phyloP scores from a whole-genome alignment of 441 rosid genomes.

The Viola pubescens region DNA sequence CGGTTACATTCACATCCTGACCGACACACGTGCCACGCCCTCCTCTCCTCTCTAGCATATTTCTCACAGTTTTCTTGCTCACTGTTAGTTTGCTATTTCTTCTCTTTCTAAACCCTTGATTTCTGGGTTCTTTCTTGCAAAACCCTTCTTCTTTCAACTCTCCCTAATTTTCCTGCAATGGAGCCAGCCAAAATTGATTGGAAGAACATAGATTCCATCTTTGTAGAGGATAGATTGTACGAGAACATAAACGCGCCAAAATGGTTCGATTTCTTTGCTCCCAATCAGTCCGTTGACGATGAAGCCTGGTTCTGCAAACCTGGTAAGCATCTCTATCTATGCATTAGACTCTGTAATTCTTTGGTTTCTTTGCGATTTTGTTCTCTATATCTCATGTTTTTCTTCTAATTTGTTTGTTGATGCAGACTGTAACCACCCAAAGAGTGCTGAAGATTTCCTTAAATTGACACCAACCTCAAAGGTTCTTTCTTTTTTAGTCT shows the following conservation, averaged over 20 bases:
- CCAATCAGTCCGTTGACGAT: conserved; percentile 29
- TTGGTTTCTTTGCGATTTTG: neutral
- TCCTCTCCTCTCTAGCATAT: conserved; percentile 7
- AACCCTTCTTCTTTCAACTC: conserved; percentile 3
- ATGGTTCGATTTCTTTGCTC: conserved; percentile 70
- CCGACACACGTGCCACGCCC: neutral
- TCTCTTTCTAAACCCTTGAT: neutral
- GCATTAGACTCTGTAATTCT: neutral
- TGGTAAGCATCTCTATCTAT: conserved; percentile 26
- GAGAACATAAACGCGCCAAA: conserved; percentile 80
- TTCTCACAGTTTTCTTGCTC: conserved; percentile 11
- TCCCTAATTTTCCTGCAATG: conserved; percentile 30
- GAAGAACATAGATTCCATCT: conserved; percentile 66
- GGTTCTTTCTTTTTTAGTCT: conserved; percentile 28
- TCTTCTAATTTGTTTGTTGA: conserved; percentile 1
- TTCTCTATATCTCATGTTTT: neutral
- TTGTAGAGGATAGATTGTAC: conserved; percentile 54
- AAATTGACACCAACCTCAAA: conserved; percentile 41
- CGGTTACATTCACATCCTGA: conserved; percentile 30
- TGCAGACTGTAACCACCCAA: conserved; percentile 81
- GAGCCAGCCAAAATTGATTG: conserved; percentile 91
- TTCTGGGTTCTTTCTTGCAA: neutral
- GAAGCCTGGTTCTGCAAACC: conserved; percentile 86
- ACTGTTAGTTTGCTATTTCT: neutral
- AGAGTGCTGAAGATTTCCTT: conserved; percentile 65